phyloP scores from a whole-genome alignment of 129 eudicot species.

The Flaveria linearis region DNA sequence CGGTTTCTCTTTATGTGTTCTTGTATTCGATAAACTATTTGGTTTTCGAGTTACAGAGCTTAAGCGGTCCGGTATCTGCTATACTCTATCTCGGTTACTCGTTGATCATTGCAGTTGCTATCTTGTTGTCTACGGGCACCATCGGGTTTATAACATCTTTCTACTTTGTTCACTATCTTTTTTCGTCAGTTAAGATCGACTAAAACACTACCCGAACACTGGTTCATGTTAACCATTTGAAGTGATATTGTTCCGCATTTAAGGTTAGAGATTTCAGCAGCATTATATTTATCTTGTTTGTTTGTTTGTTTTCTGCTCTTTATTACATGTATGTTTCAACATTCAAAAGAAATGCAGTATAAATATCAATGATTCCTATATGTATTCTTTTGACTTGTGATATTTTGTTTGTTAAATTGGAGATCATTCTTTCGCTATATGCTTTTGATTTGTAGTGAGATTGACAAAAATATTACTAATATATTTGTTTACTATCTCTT shows the following conservation, averaged over 20 bases:
- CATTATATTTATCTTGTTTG: background rate
- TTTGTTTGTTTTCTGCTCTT: background rate
- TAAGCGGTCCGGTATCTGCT: constrained; percentile 60
- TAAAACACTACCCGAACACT: constrained; percentile 15
- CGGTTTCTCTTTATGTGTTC: constrained; percentile 61
- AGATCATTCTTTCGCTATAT: too few species aligned
- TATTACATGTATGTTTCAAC: constrained; percentile 16
- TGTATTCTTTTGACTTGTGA: background rate
- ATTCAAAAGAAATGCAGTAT: background rate
- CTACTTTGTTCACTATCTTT: constrained; percentile 64
- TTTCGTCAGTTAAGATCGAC: constrained; percentile 64
- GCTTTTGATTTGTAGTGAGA: too few species aligned
- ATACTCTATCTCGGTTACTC: constrained; percentile 61
- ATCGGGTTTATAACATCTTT: constrained; percentile 63
- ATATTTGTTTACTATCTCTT: too few species aligned
- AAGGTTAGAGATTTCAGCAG: background rate
- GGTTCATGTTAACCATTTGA: background rate
- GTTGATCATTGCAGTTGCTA: constrained; percentile 59
- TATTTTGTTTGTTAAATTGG: too few species aligned
- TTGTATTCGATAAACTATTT: constrained; percentile 59
- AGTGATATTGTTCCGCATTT: background rate
- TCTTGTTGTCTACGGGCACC: constrained; percentile 60
- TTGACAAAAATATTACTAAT: too few species aligned
- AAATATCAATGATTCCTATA: background rate
- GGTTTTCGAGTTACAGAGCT: constrained; percentile 54